phyloP scores from a whole-genome alignment of 495 filamentous ascomycete genomes.

The Friedmanniomyces simplex region DNA sequence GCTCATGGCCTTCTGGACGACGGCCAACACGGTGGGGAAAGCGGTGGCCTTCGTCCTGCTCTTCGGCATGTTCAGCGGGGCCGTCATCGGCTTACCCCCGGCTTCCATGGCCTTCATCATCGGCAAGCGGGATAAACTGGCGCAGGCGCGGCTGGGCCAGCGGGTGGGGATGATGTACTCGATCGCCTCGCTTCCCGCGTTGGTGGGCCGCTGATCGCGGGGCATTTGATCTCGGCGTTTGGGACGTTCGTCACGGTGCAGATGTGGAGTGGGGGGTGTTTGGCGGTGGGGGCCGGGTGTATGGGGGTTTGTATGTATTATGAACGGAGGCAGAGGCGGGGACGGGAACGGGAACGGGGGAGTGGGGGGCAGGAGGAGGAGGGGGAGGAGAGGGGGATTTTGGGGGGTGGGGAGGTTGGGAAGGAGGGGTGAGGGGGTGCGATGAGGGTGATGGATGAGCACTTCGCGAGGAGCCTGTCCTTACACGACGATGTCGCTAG shows the following conservation, averaged over 20 bases:
- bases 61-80: constrained; percentile 33
- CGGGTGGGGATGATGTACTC: constrained; percentile 41
- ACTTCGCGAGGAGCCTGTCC: too few species aligned
- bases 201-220: constrained; percentile 36
- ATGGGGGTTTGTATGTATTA: constrained; percentile 14
- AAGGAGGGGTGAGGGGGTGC: too few species aligned
- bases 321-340: neutral
- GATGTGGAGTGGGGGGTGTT: constrained; percentile 27
- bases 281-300: constrained; percentile 23
- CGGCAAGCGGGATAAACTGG: constrained; percentile 2
- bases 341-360: neutral
- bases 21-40: constrained; percentile 16
- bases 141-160: constrained; percentile 31
- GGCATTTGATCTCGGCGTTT: constrained; percentile 26
- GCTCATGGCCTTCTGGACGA: constrained; percentile 30
- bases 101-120: constrained; percentile 35
- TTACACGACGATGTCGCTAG: too few species aligned
- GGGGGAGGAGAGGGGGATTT: too few species aligned
- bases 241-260: constrained; percentile 25
- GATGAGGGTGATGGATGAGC: too few species aligned
- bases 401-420: too few species aligned
- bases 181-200: constrained; percentile 26
- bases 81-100: constrained; percentile 35
- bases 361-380: too few species aligned
- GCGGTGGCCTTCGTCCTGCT: constrained; percentile 34